Conservation (phyloP, 1,284 basidiomycete genomes). For the Heliocybe sulcata region DNA sequence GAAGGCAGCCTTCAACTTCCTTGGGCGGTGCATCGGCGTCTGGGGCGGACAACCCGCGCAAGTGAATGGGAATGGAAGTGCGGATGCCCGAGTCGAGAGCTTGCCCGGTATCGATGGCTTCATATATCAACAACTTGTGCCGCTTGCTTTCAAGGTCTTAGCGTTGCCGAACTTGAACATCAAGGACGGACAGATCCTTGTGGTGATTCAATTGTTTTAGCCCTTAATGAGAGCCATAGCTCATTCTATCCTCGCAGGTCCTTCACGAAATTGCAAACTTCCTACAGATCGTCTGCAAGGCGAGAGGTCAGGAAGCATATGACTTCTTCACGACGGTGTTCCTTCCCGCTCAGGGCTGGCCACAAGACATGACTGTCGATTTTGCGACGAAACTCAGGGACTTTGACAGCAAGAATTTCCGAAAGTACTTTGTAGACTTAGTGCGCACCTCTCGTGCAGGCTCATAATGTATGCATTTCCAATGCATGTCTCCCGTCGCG, state of each 20-base stretch:
- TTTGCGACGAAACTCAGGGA: conserved; percentile 75
- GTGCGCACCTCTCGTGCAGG: conserved; percentile 61
- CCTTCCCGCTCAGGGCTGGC: conserved; percentile 87
- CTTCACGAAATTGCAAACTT: conserved; percentile 84
- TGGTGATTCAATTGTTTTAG: conserved; percentile 35
- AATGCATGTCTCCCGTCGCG: background rate
- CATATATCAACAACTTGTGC: conserved; percentile 85
- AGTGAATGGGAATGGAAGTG: conserved; percentile 26
- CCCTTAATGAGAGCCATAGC: background rate
- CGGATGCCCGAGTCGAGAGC: conserved; percentile 32
- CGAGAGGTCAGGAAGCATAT: conserved; percentile 80
- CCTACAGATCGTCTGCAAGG: conserved; percentile 73
- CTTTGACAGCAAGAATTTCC: conserved; percentile 77
- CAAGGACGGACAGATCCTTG: conserved; percentile 80
- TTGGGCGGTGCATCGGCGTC: conserved; percentile 68
- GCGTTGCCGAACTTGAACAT: conserved; percentile 79
- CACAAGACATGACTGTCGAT: conserved; percentile 69
- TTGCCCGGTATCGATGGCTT: conserved; percentile 92
- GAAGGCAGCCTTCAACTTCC: conserved; percentile 78
- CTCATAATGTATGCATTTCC: conserved; percentile 30
- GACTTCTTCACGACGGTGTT: conserved; percentile 78
- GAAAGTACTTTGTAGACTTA: conserved; percentile 87
- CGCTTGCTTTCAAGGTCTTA: conserved; percentile 79
- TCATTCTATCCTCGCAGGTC: conserved; percentile 59
- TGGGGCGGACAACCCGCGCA: conserved; percentile 61